Base-by-base conservation (phyloP, 2,329 filamentous ascomycete species). In the Trichoderma lentiforme region DNA sequence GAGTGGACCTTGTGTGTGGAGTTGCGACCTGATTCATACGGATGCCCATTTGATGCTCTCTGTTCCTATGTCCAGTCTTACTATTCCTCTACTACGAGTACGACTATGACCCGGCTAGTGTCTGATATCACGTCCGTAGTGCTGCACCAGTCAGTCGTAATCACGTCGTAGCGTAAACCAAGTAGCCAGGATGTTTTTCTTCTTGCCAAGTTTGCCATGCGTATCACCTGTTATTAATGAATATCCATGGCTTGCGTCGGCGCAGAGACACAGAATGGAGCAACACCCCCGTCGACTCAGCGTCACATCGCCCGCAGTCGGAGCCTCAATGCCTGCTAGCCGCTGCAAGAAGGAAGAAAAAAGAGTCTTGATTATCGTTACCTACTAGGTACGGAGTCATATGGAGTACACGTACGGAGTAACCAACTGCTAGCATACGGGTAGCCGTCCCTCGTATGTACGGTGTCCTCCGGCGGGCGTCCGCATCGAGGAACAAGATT, bases 221-320 rank as follows among this genome's bases (percentile, higher is more conserved):
- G 11, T 7, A 70, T 70, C 57, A 62, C 57, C 66, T 62, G 66
- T 62, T 61, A n/a, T 69, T 34, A 12, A 26, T 34, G 26, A 15
- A 32, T 18, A 36, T n/a, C 24, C 26, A 53, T 62, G 66, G 66
- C 39, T 62, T 70, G 57, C 66, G 66, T 70, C 66, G 66, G 66
- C 66, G 57, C 26, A 70, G 39, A 60, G 34, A 53, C 66, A 62
- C 36, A 62, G 36, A 62, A 61, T 68, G 57, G 57, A 69, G 66
- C 36, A 28, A 69, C 26, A 60, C 36, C 53, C 65, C 43, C 63
- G 63, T 32, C 56, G 66, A 26, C 21, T 34, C 56, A 69, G 56
- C 12, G 66, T 62, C 66, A 70, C 57, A 70, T 70, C 66, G 66
- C 66, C 66, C 57, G 66, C 28, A 53, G 39, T 70, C 57, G 66